Conservation (phyloP, 371 early-diverging fungal genomes). For the Lichtheimia corymbifera region DNA sequence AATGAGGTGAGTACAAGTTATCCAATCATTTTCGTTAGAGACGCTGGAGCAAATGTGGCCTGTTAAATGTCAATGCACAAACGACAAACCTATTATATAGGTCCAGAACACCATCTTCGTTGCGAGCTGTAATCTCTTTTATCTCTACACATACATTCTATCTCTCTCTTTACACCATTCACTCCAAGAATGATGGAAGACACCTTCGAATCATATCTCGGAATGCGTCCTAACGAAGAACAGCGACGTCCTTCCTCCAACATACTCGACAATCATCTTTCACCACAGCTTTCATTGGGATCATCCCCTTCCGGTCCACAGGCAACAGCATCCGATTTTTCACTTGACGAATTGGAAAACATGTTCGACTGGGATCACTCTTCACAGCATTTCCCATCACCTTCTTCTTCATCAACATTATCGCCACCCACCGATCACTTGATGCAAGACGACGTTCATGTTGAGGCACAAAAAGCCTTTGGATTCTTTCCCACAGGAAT, state of each 20-base stretch:
- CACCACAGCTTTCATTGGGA: constrained; percentile 11
- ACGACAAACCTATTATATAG: neutral
- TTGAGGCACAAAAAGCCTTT: constrained; percentile 10
- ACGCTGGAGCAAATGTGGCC: constrained; percentile 14
- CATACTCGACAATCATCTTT: constrained; percentile 2
- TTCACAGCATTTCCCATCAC: constrained; percentile 6
- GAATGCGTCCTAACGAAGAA: constrained; percentile 11
- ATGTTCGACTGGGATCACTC: constrained; percentile 14
- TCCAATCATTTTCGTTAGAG: constrained; percentile 11
- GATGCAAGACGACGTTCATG: constrained; percentile 3
- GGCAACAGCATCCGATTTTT: constrained; percentile 12
- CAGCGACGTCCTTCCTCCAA: neutral
- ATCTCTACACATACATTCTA: neutral
- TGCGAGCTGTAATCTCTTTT: neutral
- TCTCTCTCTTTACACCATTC: neutral
- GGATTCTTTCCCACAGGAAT: neutral
- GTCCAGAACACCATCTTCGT: constrained; percentile 2
- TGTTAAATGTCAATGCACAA: constrained; percentile 9
- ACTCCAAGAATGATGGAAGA: neutral
- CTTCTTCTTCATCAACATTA: constrained; percentile 6
- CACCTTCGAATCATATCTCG: constrained; percentile 12
- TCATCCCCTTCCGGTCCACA: constrained; percentile 3
- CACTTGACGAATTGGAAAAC: constrained; percentile 12
- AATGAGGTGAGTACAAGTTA: constrained; percentile 15
- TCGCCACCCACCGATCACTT: constrained; percentile 11